phyloP scores from a whole-genome alignment of 108 stramenopile species.

The Cylindrotheca closterium region DNA sequence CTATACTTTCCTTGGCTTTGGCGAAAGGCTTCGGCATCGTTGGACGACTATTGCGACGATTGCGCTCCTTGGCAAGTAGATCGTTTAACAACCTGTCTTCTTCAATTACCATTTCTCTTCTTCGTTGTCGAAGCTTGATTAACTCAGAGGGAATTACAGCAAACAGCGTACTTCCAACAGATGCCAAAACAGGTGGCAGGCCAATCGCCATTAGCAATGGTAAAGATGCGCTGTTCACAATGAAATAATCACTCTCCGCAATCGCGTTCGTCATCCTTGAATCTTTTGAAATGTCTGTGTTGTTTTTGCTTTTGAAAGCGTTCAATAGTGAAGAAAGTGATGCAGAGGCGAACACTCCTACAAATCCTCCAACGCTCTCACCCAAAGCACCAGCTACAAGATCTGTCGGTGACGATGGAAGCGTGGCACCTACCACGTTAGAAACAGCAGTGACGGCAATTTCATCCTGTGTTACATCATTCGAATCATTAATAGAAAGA shows the following conservation, averaged over 20 bases:
- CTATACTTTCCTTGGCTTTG: background rate
- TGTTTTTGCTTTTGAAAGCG: background rate
- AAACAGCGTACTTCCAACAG: conserved; percentile 47
- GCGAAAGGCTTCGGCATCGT: conserved; percentile 1
- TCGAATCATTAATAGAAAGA: background rate
- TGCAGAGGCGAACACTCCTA: conserved; percentile 42
- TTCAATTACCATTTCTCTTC: conserved; percentile 31
- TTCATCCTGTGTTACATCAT: background rate
- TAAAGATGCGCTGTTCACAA: conserved; percentile 54
- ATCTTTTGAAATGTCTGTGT: background rate
- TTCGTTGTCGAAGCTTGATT: conserved; percentile 42
- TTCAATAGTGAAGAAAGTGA: background rate
- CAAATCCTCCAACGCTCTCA: conserved; percentile 68
- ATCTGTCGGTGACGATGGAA: conserved; percentile 67
- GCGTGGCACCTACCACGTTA: conserved; percentile 48
- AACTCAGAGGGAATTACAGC: conserved; percentile 70
- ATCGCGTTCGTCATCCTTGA: conserved; percentile 51
- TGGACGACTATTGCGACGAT: conserved; percentile 10
- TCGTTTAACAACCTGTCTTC: conserved; percentile 36
- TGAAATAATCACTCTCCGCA: conserved; percentile 80
- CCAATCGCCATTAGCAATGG: conserved; percentile 63
- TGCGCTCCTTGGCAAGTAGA: conserved; percentile 43
- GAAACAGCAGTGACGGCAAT: background rate
- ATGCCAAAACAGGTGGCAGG: conserved; percentile 54
- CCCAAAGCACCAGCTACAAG: conserved; percentile 67